Conservation (phyloP, 2,329 filamentous ascomycete species). For the Colletotrichum ledebouriae region DNA sequence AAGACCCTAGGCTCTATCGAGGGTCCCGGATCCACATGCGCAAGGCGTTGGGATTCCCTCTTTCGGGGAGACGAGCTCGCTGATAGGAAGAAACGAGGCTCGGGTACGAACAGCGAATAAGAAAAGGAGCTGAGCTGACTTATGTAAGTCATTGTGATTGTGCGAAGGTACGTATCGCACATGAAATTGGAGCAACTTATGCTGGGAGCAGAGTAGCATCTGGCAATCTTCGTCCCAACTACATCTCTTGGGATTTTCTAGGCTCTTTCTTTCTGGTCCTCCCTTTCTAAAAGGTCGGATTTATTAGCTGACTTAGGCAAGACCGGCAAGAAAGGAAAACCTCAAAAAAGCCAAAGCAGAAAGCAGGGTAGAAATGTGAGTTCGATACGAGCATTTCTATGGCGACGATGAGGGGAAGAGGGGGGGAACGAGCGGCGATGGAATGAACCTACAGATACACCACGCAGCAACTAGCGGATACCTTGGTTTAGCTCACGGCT, state of each 20-base stretch:
- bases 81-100: conserved; percentile 35
- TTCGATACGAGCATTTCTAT: conserved; percentile 7
- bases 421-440: conserved; percentile 24
- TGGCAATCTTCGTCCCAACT: conserved; percentile 32
- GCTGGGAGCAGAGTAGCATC: conserved; percentile 32
- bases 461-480: too few relatives aligned
- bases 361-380: neutral
- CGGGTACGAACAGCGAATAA: neutral
- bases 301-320: neutral
- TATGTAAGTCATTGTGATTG: neutral
- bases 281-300: too few relatives aligned
- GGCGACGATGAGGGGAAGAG: neutral
- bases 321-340: neutral
- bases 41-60: conserved; percentile 39
- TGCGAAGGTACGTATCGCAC: neutral
- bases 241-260: conserved; percentile 1
- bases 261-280: neutral
- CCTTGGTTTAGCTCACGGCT: neutral
- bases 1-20: neutral
- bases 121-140: conserved; percentile 1
- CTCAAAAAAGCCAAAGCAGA: neutral
- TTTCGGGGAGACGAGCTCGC: conserved; percentile 30
- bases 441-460: conserved; percentile 13
- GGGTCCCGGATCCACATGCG: conserved; percentile 14
- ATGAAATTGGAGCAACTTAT: conserved; percentile 19